Base-by-base conservation (phyloP, 306 rosid species). In the Trifolium fragiferum region DNA sequence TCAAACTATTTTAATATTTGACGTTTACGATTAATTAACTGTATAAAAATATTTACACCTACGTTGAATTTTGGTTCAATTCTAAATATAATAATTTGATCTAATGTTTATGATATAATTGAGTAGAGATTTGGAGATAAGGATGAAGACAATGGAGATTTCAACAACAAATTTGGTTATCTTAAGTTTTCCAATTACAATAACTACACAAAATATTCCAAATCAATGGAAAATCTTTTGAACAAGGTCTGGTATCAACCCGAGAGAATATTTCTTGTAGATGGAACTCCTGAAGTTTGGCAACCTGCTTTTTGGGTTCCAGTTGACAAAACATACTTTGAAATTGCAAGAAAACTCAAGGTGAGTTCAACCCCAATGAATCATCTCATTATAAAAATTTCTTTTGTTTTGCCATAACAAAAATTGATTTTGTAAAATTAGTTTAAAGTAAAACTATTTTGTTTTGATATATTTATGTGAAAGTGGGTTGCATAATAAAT, bases 221-320 rank as follows among this genome's bases (percentile, higher is more conserved):
- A 67, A 9, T 20, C 71, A 43, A 66, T 19, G 10, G 46, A 72
- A 38, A 90, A 87, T 78, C 80, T 86, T 69, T 44, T 90, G 43
- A 93, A 90, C 78, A 89, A 70, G 53, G 85, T 85, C 2, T 93
- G 96, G 96, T 93, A 80, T 62, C 93, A 60, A 80, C 51, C 73
- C 11, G 98, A 93, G 70, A 88, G 90, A 78, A 57, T 83, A 38
- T 93, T 83, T 50, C 95, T 95, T 0, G 40, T 93, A 33, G 16
- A 80, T 55, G 88, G 93, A 50, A 79, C 53, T 43, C 95, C 95
- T 69, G 95, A 90, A 81, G 81, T 73, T 33, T 57, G 80, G 49
- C 95, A 90, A 4, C 87, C 81, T 21, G 82, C 19, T 40, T 89
- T 90, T 19, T 93, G 98, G 97, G 75, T 86, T 50, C 84, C 88